Base-by-base conservation (phyloP, 768 basidiomycete genomes). In the Kwoniella dejecticola region DNA sequence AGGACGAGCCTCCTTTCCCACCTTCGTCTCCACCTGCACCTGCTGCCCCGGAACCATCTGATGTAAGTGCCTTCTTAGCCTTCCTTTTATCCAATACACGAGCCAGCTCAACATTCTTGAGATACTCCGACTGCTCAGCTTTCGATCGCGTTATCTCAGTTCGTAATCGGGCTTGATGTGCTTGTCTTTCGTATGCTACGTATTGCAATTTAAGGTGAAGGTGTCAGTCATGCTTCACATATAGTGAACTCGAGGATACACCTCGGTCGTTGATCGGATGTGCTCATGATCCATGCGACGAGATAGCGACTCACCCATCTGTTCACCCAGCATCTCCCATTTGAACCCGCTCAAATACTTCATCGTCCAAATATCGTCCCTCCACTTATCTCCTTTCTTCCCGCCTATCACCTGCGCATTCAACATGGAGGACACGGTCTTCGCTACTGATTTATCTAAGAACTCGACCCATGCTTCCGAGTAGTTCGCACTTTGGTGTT, bases 341-440 rank as follows among this genome's bases (percentile, higher is more conserved):
- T 94, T 96, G 83, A 98, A 99, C 72, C 87, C 89, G 8, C 94
- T 94, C 60, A 99, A 81, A 77, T 99, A 99, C 76, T 95, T 95
- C 92, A 98, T 95, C 58, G 96, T 97, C 96, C 96, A 99, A 7
- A 99, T 87, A 67, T 99, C 96, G 74, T 98, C 95, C 75, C 91
- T 83, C 90, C 91, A 97, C 66, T 69, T 67, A 62, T 80, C 79
- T 13, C 79, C 78, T 63, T 79, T 79, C 49, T 77, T 75, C 17
- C 79, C 76, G 27, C 95, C 96, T 62, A 99, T 93, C 0, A 91
- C 85, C 71, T 93, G 88, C 1, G 94, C 96, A 75, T 99, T 99
- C 66, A 99, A 82, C 91, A 98, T 91, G 57, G 86, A 90, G 7
- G 95, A 95, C 8, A 94, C 88, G 38, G 86, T 87, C 19, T 93